Evolutionary conservation across 1,139 yeast species (phyloP), one percentile per base, ranked within the genome.

Genomic region (Scheffersomyces titani): DNA sequence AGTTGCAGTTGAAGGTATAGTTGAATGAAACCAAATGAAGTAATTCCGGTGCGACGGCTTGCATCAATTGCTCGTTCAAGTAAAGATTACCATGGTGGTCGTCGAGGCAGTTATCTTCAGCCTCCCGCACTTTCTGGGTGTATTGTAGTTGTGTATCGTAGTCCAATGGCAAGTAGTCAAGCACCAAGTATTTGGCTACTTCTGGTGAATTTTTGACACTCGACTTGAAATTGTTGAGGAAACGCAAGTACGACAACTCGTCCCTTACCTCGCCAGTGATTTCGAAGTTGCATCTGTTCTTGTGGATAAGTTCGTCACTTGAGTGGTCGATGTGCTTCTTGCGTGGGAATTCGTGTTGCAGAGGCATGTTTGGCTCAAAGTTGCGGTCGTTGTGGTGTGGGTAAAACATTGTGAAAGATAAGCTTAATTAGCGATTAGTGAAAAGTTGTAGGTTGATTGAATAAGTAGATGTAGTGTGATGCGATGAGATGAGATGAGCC

Each of bases 341-440:
- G 24, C 49, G 49, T 19, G 20, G 49, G 13, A 16, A 19, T 18
- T 46, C 49, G 16, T 19, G 49, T 5, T 46, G 11, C 24, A 46
- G 22, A n/a, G 24, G 20, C 24, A 19, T 46, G 24, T 20, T 46
- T 5, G 49, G n/a, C 24, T 46, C 49, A 22, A 46, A 46, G 19
- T 46, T 46, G 49, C 24, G 24, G 24, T 46, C 49, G n/a, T 46
- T 46, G 19, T 46, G 49, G n/a, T 46, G 49, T 46, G 49, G 49
- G 19, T 46, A 46, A n/a, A 46, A 46, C 49, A 46, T 46, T 11
- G 13, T 18, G 40, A 30, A 30, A 9, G 40, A 30, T 30, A 30
- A 30, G 40, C 40, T 13, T 30, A 30, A 16, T 30, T 30, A 13
- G 16, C n/a, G 16, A 30, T 3, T 30, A 30, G 40, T 30, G 40